Conservation (phyloP, 352 stramenopile genomes). For the Globisporangium uncinulatum region DNA sequence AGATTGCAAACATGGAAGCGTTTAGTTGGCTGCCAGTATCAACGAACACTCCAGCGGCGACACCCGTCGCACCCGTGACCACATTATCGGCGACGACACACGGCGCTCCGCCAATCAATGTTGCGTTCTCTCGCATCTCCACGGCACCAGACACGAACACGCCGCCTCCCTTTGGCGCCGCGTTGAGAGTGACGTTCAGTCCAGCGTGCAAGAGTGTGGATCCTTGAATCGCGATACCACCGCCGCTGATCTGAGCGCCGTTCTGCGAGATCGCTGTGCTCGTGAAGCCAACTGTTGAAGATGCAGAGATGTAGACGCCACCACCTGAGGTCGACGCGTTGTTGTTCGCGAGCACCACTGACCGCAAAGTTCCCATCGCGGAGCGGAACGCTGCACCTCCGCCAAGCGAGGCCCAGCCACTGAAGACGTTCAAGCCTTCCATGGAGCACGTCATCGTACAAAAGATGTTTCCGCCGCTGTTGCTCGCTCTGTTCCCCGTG, state of each 20-base stretch:
- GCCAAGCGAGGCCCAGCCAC: slow-evolving; percentile 8
- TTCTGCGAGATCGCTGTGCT: slow-evolving; percentile 3
- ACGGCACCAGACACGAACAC: slow-evolving; percentile 14
- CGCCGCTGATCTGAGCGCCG: slow-evolving; percentile 11
- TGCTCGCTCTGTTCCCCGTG: slow-evolving; percentile 6
- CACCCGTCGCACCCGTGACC: slow-evolving; percentile 1
- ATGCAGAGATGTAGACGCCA: slow-evolving; percentile 1
- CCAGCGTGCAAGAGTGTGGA: slow-evolving; percentile 20
- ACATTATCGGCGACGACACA: slow-evolving; percentile 6
- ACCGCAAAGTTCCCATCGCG: neutral
- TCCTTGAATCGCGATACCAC: slow-evolving; percentile 17
- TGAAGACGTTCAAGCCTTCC: slow-evolving; percentile 1
- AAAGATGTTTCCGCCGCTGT: slow-evolving; percentile 14
- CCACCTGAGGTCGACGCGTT: slow-evolving; percentile 1
- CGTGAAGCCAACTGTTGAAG: slow-evolving; percentile 1
- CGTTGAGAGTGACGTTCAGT: slow-evolving; percentile 19
- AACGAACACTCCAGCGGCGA: slow-evolving; percentile 25
- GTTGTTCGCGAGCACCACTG: slow-evolving; percentile 4
- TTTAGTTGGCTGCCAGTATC: slow-evolving; percentile 11
- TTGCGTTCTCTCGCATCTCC: neutral
- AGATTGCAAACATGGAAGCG: slow-evolving; percentile 12
- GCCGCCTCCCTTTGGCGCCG: slow-evolving; percentile 20
- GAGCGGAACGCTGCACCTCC: slow-evolving; percentile 14
- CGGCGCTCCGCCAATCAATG: neutral
- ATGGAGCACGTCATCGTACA: neutral